These are phyloP conservation scores for Cryptosporidium andersoni DNA, from an alignment of 169 alveolate genomes.

Conservation along the genomic window DNA sequence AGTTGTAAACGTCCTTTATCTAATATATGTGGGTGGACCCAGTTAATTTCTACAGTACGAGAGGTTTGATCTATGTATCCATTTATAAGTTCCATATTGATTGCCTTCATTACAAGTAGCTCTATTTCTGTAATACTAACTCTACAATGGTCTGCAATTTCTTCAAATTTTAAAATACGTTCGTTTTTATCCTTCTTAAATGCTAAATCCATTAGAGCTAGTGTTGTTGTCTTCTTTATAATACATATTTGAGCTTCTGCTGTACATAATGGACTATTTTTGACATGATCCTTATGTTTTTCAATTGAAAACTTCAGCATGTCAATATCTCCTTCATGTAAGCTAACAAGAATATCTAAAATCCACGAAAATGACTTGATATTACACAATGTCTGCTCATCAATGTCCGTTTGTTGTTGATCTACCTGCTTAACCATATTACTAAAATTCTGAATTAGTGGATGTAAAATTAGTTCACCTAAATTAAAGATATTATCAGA, in stretches of 20 bases:
- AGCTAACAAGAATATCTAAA: conserved; percentile 39
- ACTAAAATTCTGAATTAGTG: conserved; percentile 55
- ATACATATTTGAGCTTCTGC: conserved; percentile 33
- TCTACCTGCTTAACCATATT: conserved; percentile 18
- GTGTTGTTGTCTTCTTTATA: conserved; percentile 48
- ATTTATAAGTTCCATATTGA: conserved; percentile 79
- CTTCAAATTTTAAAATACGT: conserved; percentile 27
- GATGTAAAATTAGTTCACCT: conserved; percentile 66
- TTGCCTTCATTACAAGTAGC: conserved; percentile 83
- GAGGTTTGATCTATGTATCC: conserved; percentile 83
- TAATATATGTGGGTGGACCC: conserved; percentile 82
- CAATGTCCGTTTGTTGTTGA: background rate
- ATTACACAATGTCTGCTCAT: background rate
- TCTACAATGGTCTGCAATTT: conserved; percentile 64
- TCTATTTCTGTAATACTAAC: conserved; percentile 76
- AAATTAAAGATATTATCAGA: conserved; percentile 55
- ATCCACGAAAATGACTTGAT: conserved; percentile 28
- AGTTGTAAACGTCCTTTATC: conserved; percentile 76
- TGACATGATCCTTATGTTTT: conserved; percentile 30
- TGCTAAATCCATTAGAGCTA: conserved; percentile 64
- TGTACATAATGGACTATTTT: conserved; percentile 18
- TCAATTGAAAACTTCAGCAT: conserved; percentile 7
- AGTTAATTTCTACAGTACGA: conserved; percentile 76
- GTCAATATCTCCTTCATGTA: conserved; percentile 60
- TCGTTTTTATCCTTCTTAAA: conserved; percentile 40